Base-by-base conservation (phyloP, 345 rosid genomes). In the Noccaea bulbosa region DNA sequence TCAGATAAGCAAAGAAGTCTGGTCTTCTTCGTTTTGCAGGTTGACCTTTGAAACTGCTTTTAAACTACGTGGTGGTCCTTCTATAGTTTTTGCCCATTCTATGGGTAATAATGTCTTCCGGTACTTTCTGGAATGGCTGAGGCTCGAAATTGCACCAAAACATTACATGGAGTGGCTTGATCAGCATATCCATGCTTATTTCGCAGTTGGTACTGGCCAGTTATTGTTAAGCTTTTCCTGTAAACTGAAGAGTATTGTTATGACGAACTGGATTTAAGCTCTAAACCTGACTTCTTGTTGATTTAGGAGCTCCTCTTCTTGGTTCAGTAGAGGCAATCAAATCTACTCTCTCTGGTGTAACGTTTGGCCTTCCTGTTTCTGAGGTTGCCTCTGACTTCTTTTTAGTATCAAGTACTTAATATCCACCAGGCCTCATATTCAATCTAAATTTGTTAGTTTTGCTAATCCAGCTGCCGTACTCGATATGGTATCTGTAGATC, bases 91-190 rank as follows among this genome's bases (percentile, higher is more conserved):
- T 89, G 99, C 90, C 47, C 99, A 94, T 87, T 94, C 99, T 58
- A 73, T 94, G 90, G 99, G 99, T 57, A 94, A 91, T 81, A 64
- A 84, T 76, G 99, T 94, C 46, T 94, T 94, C 68, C 91, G 98
- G 40, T 94, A 94, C 85, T 94, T 91, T 77, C 73, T 94, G 68
- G 99, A 94, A 83, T 94, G 99, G 99, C 68, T 94, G 76, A 94
- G 91, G 83, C 92, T 94, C 38, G 98, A 94, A 86, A 88, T 94
- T 81, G 98, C 99, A 32, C 99, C 99, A 59, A 94, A 91, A 70
- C 91, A 86, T 51, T 94, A 94, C 78, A 70, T 75, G 56, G 73
- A 76, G 77, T 94, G 99, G 99, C 87, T 91, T 79, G 99, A 94
- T 72, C 84, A 82, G 57, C 99, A 94, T 69, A 91, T 94, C 34